These are phyloP conservation scores for Irpex sp. DNA, from an alignment of 1,284 basidiomycete species.

Conservation along the genomic window DNA sequence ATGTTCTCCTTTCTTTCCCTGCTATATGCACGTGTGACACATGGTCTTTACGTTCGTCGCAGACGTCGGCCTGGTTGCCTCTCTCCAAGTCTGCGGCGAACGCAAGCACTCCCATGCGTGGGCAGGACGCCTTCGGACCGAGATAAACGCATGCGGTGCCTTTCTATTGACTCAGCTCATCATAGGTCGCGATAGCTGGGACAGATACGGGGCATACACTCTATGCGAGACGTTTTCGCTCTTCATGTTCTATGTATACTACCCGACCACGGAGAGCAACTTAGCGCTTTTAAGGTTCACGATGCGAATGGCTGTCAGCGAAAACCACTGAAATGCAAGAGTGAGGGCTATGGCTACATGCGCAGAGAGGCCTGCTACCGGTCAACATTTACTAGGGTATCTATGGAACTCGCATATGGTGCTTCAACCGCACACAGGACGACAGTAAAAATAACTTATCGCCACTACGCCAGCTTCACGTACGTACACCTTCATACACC, in stretches of 20 bases:
- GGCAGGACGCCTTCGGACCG: constrained; percentile 39
- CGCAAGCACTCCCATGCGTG: constrained; percentile 12
- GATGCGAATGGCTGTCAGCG: too few species aligned
- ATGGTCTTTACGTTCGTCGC: constrained; percentile 16
- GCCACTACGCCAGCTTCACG: too few species aligned
- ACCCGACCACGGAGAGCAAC: not conserved
- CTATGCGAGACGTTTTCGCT: not conserved
- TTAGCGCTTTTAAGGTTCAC: not conserved
- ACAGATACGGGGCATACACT: constrained; percentile 88
- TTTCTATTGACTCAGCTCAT: constrained; percentile 76
- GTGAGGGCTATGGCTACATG: too few species aligned
- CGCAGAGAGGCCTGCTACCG: too few species aligned
- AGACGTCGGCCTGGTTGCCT: constrained; percentile 19
- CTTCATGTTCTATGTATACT: not conserved
- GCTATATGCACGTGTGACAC: not conserved
- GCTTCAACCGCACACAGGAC: too few species aligned
- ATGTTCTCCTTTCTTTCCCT: not conserved
- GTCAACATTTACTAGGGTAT: too few species aligned
- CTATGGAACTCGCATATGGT: too few species aligned
- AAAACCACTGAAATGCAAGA: too few species aligned
- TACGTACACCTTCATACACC: too few species aligned
- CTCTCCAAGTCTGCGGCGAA: constrained; percentile 20
- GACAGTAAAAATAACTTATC: too few species aligned
- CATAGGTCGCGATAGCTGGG: constrained; percentile 61
- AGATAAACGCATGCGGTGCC: constrained; percentile 44